phyloP scores from a whole-genome alignment of 805 yeast genomes.

The Novakomyces olei region DNA sequence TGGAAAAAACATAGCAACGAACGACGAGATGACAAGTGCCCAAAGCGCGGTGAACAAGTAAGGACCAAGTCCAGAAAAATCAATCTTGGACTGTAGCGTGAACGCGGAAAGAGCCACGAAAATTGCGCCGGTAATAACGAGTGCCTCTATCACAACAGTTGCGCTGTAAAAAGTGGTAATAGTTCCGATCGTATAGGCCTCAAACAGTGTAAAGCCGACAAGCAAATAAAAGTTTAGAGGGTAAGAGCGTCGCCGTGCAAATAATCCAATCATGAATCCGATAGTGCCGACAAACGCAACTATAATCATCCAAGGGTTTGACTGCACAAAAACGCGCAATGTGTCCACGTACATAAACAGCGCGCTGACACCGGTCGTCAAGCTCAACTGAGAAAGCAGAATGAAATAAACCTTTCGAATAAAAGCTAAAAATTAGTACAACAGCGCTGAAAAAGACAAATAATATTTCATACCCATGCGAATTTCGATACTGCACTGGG shows the following conservation, averaged over 20 bases:
- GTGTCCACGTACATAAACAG: constrained; percentile 25
- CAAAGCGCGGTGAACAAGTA: constrained; percentile 34
- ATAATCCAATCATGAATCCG: constrained; percentile 42
- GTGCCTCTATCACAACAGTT: constrained; percentile 44
- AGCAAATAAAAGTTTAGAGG: constrained; percentile 44
- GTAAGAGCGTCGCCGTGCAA: constrained; percentile 39
- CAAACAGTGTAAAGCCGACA: constrained; percentile 47
- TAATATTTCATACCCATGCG: no score
- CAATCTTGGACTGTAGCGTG: constrained; percentile 60
- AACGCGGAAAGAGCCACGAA: constrained; percentile 58
- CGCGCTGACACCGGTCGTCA: constrained; percentile 37
- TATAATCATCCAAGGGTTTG: constrained; percentile 35
- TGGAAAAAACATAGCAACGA: constrained; percentile 47
- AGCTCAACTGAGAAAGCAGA: constrained; percentile 37
- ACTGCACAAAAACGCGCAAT: constrained; percentile 32
- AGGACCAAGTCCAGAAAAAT: constrained; percentile 47
- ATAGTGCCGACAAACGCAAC: constrained; percentile 37
- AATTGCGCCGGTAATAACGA: constrained; percentile 41
- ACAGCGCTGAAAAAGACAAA: no score
- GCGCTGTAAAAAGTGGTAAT: constrained; percentile 42
- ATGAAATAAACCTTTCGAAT: constrained; percentile 60
- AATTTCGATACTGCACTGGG: no score
- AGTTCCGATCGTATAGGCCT: constrained; percentile 50
- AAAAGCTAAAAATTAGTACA: no score
- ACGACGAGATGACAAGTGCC: constrained; percentile 48